Evolutionary conservation across 495 filamentous ascomycete genomes (phyloP).

Genomic region (Penicillium goetzii): DNA sequence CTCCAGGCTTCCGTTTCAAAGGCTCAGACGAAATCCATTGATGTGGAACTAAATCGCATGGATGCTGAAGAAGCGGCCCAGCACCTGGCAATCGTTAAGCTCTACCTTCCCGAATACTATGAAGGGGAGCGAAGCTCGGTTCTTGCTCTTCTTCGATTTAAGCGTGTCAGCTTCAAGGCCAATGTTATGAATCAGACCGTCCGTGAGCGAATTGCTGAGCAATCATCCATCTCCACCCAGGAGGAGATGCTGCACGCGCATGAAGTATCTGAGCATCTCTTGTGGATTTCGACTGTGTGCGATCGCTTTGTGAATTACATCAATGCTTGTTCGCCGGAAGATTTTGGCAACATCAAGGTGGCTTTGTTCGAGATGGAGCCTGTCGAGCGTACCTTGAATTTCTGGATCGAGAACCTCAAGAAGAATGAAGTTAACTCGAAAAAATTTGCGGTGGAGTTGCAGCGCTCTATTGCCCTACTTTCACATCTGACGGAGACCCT

Average conservation of each 20-base stretch:
- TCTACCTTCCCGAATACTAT: slow-evolving; percentile 90
- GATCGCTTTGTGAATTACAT: slow-evolving; percentile 82
- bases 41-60: slow-evolving; percentile 83
- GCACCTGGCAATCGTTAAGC: slow-evolving; percentile 81
- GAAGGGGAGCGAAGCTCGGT: slow-evolving; percentile 80
- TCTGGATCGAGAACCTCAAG: slow-evolving; percentile 82
- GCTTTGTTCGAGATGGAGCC: slow-evolving; percentile 89
- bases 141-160: slow-evolving; percentile 82
- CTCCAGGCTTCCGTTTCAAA: slow-evolving; percentile 87
- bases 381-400: slow-evolving; percentile 85
- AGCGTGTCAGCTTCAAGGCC: slow-evolving; percentile 86
- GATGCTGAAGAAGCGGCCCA: slow-evolving; percentile 88
- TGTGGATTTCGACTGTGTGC: slow-evolving; percentile 80
- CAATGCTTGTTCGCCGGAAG: slow-evolving; percentile 70
- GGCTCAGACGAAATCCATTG: slow-evolving; percentile 89
- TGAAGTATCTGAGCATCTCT: slow-evolving; percentile 81
- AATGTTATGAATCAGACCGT: slow-evolving; percentile 77
- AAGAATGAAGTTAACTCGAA: slow-evolving; percentile 86
- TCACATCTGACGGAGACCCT: slow-evolving; percentile 81
- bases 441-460: slow-evolving; percentile 76
- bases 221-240: slow-evolving; percentile 58
- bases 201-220: slow-evolving; percentile 69
- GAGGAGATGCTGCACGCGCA: slow-evolving; percentile 78
- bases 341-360: slow-evolving; percentile 74
- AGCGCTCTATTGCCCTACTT: slow-evolving; percentile 80